Evolutionary conservation across 2,329 filamentous ascomycete species (phyloP), one percentile per base, ranked within the genome.

Genomic region (Fusarium sp.): DNA sequence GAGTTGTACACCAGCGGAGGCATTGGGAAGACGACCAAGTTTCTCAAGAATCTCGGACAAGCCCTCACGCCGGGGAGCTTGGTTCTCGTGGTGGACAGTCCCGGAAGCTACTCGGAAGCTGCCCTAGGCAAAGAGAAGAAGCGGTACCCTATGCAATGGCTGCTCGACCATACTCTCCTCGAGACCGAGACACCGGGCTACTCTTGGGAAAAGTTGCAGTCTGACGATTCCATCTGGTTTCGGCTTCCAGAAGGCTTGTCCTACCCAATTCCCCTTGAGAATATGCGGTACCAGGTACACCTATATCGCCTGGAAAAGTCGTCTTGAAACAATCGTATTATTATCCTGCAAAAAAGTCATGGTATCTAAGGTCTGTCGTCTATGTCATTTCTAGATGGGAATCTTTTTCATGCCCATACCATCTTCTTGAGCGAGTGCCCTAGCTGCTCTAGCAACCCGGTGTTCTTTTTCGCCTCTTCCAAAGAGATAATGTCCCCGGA

Each of bases 281-380:
- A 98, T 80, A 98, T 98, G 95, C 91, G 95, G 55, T 98, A 96
- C 82, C 96, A 98, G 82, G 87, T 98, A 76, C 95, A 98, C 84
- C 80, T 98, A 17, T 98, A 98, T 74, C 84, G 84, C 49, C 68
- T 82, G 58, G 71, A 74, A 70, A 80, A 75, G 62, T 40, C 60
- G 17, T 56, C 56, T 59, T 75, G 68, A 73, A 73, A 57, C 35
- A 68, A 62, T 56, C 33, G 55, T 61, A 59, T 44, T 44, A 62
- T 33, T 27, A 20, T 60, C 11, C 42, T 59, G 40, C 61, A 46
- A 66, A 55, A 65, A 58, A 64, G 62, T 44, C 42, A 53, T 67
- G 69, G 60, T 77, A 76, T 74, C 64, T 76, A 71, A 66, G 63
- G 65, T 35, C 64, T 68, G 53, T 60, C 63, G 16, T 73, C 67